Evolutionary conservation across 1,139 yeast species (phyloP), one percentile per base, ranked within the genome.

Genomic region (Zygosaccharomyces sapae): DNA sequence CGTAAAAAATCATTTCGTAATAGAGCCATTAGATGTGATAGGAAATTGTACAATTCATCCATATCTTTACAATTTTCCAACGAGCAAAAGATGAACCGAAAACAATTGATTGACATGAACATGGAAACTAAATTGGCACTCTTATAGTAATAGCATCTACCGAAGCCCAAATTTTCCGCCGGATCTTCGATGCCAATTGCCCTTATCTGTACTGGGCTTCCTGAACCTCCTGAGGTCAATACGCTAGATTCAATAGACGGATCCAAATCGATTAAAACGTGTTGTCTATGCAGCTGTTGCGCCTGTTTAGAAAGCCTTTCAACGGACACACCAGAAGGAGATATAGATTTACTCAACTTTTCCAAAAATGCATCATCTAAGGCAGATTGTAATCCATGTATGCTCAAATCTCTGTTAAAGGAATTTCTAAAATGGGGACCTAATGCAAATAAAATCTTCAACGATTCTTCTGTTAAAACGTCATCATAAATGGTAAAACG

Each of bases 101-200:
- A 46, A 27, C 55, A 51, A 36, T 58, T 46, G 10, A 58, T 44
- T 1, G 61, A 45, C 5, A 48, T 49, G 31, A 62, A 53, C 22
- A 48, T 48, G 1, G 63, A 38, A 4, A 55, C 13, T 3, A 61
- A 37, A 35, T 50, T 45, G 2, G 60, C 46, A 3, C 49, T 41
- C 34, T 51, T 48, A 39, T 50, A 60, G 24, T 47, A 57, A 39
- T 50, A 52, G 33, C 58, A 48, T 33, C 54, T 60, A 0, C 58
- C 58, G 13, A 46, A 29, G 18, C 44, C 46, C 3, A 48, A 35
- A 8, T 43, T 31, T 18, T 38, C 33, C 4, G 44, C 46, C 5
- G 44, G 38, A 13, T 38, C 34, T 6, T 41, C 38, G 18, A 27
- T 38, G 20, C 33, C 45, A 8, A 41, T 42, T 5, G 44, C 38